A percentile compares a stretch with the other conserved stretches of the same genome.
Conservation (phyloP, 176 grass and related monocot genomes). For the Cenchrus purpureus region DNA sequence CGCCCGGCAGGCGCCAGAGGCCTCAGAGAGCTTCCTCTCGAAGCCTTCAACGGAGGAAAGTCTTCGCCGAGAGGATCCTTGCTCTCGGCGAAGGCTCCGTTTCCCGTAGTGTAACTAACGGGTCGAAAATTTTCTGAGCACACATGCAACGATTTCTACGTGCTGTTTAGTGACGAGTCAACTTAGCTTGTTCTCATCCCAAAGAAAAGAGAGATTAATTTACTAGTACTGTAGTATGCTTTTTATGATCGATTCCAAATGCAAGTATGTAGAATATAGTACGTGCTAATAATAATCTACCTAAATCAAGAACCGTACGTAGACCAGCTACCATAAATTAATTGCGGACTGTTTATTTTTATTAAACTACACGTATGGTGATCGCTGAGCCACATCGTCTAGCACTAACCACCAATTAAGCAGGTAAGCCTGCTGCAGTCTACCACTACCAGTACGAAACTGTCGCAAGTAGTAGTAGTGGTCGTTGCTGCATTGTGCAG, state of each 20-base stretch:
- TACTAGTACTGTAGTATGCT: no score
- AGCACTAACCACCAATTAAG: background rate
- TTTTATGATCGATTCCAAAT: background rate
- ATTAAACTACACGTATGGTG: background rate
- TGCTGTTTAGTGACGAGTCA: background rate
- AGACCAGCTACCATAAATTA: background rate
- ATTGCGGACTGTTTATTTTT: background rate
- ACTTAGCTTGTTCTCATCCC: background rate
- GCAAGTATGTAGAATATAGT: background rate
- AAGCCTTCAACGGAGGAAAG: no score
- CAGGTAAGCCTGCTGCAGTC: background rate
- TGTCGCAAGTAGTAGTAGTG: background rate
- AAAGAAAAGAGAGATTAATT: no score
- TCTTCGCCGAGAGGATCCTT: no score
- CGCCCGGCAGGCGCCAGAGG: no score
- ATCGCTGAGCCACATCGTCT: background rate
- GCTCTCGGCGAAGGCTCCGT: no score
- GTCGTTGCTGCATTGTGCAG: background rate
- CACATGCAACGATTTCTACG: background rate
- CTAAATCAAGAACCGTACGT: constrained; percentile 8
- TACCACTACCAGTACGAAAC: background rate
- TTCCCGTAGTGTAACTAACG: no score
- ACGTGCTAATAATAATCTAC: background rate
- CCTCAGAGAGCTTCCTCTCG: no score
- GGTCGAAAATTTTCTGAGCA: background rate